Base-by-base conservation (phyloP, 1,284 basidiomycete species). In the Ustilago cynodontis region DNA sequence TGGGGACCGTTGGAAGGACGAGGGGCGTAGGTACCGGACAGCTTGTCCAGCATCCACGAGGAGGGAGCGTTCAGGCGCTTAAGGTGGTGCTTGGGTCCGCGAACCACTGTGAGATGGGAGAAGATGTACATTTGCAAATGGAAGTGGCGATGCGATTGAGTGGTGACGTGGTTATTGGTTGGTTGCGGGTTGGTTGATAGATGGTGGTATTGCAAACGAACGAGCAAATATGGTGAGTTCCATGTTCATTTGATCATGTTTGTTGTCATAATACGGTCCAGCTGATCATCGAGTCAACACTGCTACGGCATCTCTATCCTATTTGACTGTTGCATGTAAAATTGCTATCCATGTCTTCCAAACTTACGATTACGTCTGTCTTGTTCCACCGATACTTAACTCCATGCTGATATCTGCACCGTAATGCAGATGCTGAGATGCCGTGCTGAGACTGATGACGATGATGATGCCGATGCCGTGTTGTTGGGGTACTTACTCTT, bases 11-110 rank as follows among this genome's bases (percentile, higher is more conserved):
- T 93, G 71, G 95, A 96, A 69, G 95, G 95, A 86, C 94, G 93
- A 83, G 95, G 94, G 86, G 95, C 95, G 88, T 98, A 98, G 86
- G 94, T 97, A 81, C 96, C 96, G 88, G 94, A 93, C 86, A 99
- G 89, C 90, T 99, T 99, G 91, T 98, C 95, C 83, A 99, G 91
- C 94, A 99, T 97, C 97, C 97, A 99, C 89, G 94, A 93, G 70
- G 94, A 96, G 80, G 97, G 97, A 83, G 97, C 97, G 84, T 92
- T 92, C 81, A 98, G 91, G 87, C 96, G 94, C 91, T 98, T 98
- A 89, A 98, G 91, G 88, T 99, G 96, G 90, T 98, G 98, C 92
- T 94, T 96, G 83, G 96, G 96, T 92, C 96, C 96, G 88, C 95
- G 84, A 80, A 84, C 84, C 84, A 82, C 78, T 81, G 75, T 39